Evolutionary conservation across 805 yeast species (phyloP).

Genomic region (Wickerhamomyces ciferrii): DNA sequence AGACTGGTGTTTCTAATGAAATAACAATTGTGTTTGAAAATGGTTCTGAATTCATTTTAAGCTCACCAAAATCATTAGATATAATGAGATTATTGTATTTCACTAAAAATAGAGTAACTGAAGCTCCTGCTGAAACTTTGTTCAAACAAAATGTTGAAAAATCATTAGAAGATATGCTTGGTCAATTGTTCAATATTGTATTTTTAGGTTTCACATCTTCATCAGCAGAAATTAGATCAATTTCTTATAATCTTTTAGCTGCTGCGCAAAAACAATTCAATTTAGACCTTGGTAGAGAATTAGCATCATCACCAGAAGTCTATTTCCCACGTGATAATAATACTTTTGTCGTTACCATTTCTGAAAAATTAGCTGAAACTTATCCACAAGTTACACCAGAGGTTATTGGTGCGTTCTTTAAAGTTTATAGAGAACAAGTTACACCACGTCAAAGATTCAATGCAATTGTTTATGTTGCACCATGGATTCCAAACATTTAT

Average conservation of each 20-base stretch:
- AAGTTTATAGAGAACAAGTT: constrained; percentile 41
- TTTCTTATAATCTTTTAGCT: constrained; percentile 60
- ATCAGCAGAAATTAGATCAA: constrained; percentile 51
- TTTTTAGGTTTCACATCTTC: constrained; percentile 64
- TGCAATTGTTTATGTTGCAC: constrained; percentile 44
- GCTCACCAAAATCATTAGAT: constrained; percentile 49
- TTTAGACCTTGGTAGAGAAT: constrained; percentile 52
- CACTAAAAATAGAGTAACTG: constrained; percentile 50
- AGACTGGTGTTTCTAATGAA: constrained; percentile 45
- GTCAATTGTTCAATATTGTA: constrained; percentile 57
- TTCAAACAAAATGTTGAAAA: constrained; percentile 14
- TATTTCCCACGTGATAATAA: constrained; percentile 66
- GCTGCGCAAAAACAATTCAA: constrained; percentile 56
- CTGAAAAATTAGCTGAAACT: constrained; percentile 48
- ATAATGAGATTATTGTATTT: constrained; percentile 68
- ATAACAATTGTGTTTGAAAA: constrained; percentile 37
- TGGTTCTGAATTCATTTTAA: constrained; percentile 32
- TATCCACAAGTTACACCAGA: constrained; percentile 59
- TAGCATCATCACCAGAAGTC: constrained; percentile 50
- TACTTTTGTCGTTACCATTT: constrained; percentile 51
- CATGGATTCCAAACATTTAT: constrained; percentile 72
- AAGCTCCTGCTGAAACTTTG: constrained; percentile 12
- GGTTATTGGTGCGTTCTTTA: constrained; percentile 44
- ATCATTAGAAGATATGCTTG: constrained; percentile 39
- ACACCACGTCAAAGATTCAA: constrained; percentile 22